Evolutionary conservation across 140 eudicot genomes (phyloP).

Genomic region (Ambrosia hybrid): DNA sequence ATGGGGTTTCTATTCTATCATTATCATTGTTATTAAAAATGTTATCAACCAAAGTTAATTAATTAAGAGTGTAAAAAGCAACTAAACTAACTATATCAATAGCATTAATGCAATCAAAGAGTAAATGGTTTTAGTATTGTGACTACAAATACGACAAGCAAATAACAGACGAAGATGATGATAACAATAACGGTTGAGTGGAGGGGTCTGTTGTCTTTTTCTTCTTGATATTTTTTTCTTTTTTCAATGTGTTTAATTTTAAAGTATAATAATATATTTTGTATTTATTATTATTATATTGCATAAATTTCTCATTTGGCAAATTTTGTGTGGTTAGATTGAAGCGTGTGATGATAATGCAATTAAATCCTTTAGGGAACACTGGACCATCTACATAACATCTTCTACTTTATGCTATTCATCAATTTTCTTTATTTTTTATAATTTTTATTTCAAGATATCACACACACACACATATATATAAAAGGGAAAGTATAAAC

Average conservation of each 20-base stretch:
- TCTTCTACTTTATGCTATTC: constrained; percentile 12
- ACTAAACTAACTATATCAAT: neutral
- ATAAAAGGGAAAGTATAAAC: no score
- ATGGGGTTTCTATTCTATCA: no score
- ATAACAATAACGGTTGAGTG: constrained; percentile 7
- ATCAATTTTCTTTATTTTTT: neutral
- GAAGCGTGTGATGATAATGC: constrained; percentile 64
- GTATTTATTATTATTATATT: neutral
- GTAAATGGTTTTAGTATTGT: neutral
- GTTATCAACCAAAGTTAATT: no score
- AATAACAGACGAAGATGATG: neutral
- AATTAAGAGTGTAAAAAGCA: neutral
- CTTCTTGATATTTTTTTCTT: neutral
- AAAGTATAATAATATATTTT: no score
- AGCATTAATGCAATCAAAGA: neutral
- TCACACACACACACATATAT: no score
- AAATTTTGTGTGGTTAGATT: constrained; percentile 56
- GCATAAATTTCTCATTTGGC: constrained; percentile 11
- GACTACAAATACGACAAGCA: neutral
- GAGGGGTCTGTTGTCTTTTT: constrained; percentile 9
- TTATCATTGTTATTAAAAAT: no score
- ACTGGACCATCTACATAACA: constrained; percentile 20
- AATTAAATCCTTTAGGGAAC: constrained; percentile 43
- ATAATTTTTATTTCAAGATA: no score
- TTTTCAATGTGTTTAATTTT: neutral